Evolutionary conservation across 2,329 filamentous ascomycete genomes (phyloP), one percentile per base, ranked within the genome.

Genomic region (Colletotrichum paranaense): DNA sequence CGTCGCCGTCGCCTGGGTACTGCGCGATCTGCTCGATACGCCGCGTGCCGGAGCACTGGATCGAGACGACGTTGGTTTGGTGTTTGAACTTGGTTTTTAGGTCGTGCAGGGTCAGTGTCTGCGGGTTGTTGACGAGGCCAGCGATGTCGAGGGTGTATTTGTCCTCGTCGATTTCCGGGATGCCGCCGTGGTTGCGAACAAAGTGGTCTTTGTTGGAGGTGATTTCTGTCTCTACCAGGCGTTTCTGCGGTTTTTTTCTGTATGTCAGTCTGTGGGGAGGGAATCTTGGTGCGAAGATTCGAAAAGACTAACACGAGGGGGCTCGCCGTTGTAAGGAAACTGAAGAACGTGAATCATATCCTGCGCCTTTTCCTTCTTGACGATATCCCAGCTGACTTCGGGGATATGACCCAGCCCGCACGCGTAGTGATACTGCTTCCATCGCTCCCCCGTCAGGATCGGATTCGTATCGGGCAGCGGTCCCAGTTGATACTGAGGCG

Each of bases 121-220:
- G 86, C 0, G 91, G 90, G 3, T 88, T 83, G 8, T 88, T 87
- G 6, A 93, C 92, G 0, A 92, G 83, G 0, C 92, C 91, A 69
- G 90, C 89, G 8, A 94, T 79, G 4, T 84, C 81, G 16, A 92
- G 83, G 26, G 82, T 86, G 77, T 83, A 92, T 5, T 87, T 83
- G 0, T 88, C 85, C 1, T 86, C 81, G 12, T 92, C 86, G 67
- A 94, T 93, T 9, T 88, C 83, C 0, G 92, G 93, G 24, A 94
- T 90, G 0, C 92, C 92, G 11, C 92, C 92, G 74, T 94, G 92
- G 73, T 94, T 94, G 11, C 92, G 86, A 1, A 94, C 90, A 75
- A 93, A 94, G 76, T 91, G 88, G 42, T 80, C 76, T 0, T 75
- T 68, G 74, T 93, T 94, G 0, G 86, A 83, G 0, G 92, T 94